These are phyloP conservation scores for Agaricales sp. DNA, from an alignment of 1,284 basidiomycete genomes.

Conservation along the genomic window DNA sequence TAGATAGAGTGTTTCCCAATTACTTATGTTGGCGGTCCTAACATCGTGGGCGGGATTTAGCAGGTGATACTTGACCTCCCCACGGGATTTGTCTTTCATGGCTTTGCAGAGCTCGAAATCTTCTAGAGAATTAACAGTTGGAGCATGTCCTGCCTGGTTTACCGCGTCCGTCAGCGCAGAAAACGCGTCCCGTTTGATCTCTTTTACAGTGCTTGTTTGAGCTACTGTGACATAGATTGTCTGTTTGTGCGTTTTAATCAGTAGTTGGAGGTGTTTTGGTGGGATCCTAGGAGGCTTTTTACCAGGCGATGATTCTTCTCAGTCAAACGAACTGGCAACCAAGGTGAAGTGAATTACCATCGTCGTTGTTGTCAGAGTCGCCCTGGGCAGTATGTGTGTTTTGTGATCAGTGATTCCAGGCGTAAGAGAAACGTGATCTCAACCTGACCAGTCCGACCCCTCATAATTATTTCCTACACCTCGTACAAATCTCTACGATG, in stretches of 20 bases:
- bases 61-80: conserved; percentile 33
- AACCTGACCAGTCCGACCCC: too few species aligned
- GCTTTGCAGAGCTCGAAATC: conserved; percentile 60
- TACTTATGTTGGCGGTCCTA: conserved; percentile 34
- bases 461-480: too few species aligned
- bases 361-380: too few species aligned
- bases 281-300: conserved; percentile 28
- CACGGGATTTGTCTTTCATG: conserved; percentile 38
- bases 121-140: conserved; percentile 27
- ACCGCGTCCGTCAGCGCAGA: conserved; percentile 46
- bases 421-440: too few species aligned
- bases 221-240: conserved; percentile 49
- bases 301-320: too few species aligned
- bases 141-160: conserved; percentile 28
- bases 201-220: conserved; percentile 40
- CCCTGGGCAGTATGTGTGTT: too few species aligned
- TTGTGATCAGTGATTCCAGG: too few species aligned
- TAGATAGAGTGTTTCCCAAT: conserved; percentile 59
- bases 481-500: too few species aligned
- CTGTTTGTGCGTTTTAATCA: conserved; percentile 61
- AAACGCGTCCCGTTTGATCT: conserved; percentile 51
- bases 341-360: too few species aligned
- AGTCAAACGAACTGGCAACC: too few species aligned
- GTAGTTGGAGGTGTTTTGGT: conserved; percentile 52
- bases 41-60: conserved; percentile 35